Percentiles rank a stretch among this genome's conserved stretches.
These are phyloP conservation scores for Colletotrichum tropicicola DNA, from an alignment of 2,329 filamentous ascomycete species.

Conservation along the genomic window DNA sequence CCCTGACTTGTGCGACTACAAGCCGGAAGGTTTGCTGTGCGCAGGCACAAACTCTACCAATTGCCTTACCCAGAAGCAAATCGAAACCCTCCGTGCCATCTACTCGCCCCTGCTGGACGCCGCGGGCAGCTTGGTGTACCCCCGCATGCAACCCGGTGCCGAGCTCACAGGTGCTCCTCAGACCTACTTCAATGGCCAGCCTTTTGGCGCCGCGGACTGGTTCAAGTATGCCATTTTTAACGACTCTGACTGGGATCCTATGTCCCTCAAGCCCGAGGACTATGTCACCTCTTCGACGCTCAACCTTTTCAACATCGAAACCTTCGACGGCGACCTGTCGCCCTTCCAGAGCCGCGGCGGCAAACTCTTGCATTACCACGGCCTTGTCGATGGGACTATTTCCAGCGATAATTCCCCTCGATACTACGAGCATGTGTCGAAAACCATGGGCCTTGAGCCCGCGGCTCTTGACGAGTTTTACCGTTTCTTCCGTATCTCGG, in stretches of 20 bases:
- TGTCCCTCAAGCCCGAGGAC: slow-evolving; percentile 45
- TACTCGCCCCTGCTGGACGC: slow-evolving; percentile 39
- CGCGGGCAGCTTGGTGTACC: slow-evolving; percentile 47
- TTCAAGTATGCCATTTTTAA: slow-evolving; percentile 50
- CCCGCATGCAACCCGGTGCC: slow-evolving; percentile 57
- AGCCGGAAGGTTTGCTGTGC: slow-evolving; percentile 51
- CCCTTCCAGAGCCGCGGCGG: slow-evolving; percentile 48
- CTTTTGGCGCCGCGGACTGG: slow-evolving; percentile 38
- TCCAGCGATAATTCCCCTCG: slow-evolving; percentile 52
- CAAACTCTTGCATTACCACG: slow-evolving; percentile 58
- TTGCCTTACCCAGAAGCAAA: slow-evolving; percentile 41
- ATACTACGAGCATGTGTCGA: slow-evolving; percentile 58
- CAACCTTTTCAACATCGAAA: slow-evolving; percentile 48
- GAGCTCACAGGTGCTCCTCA: slow-evolving; percentile 54
- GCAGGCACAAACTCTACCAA: neutral
- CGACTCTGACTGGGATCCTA: slow-evolving; percentile 45
- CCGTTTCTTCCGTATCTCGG: slow-evolving; percentile 60
- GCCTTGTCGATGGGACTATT: slow-evolving; percentile 50
- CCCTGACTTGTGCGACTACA: slow-evolving; percentile 53
- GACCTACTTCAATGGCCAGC: slow-evolving; percentile 45
- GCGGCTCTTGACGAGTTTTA: slow-evolving; percentile 52
- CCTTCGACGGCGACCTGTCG: slow-evolving; percentile 48
- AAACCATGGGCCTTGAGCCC: slow-evolving; percentile 47
- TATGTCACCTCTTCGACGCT: slow-evolving; percentile 39
- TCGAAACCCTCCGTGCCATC: slow-evolving; percentile 43